phyloP scores from a whole-genome alignment of 2,329 filamentous ascomycete species.

The Lachnellula occidentalis region DNA sequence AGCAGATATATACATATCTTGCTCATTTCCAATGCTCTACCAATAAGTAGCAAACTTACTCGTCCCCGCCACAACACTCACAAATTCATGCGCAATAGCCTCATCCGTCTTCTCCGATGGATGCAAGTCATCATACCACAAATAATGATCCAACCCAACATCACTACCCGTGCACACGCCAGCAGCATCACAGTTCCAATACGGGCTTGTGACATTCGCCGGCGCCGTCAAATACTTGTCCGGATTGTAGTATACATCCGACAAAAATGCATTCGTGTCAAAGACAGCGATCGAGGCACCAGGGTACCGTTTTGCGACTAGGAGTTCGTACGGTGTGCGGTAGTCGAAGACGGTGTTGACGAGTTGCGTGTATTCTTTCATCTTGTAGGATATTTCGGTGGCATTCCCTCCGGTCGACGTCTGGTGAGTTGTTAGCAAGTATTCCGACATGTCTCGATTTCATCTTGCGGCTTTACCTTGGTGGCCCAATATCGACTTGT shows the following conservation, averaged over 20 bases:
- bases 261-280: conserved; percentile 59
- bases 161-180: conserved; percentile 31
- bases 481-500: conserved; percentile 41
- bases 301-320: conserved; percentile 44
- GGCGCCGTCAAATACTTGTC: conserved; percentile 56
- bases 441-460: background rate
- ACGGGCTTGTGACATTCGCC: conserved; percentile 55
- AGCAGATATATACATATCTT: background rate
- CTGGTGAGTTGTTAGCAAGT: conserved; percentile 30
- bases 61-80: conserved; percentile 46
- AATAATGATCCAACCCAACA: conserved; percentile 49
- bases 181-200: conserved; percentile 45
- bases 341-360: conserved; percentile 47
- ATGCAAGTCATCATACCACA: conserved; percentile 74
- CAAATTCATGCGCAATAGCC: conserved; percentile 51
- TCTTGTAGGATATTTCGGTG: conserved; percentile 43
- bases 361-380: conserved; percentile 43
- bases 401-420: conserved; percentile 38
- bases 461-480: conserved; percentile 18
- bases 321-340: conserved; percentile 42
- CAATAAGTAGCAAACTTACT: conserved; percentile 32
- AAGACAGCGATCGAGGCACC: conserved; percentile 60
- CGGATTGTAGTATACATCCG: conserved; percentile 60
- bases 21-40: conserved; percentile 8
- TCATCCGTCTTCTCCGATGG: conserved; percentile 59